These are phyloP conservation scores for Mycena venus DNA, from an alignment of 768 basidiomycete species.

Conservation along the genomic window DNA sequence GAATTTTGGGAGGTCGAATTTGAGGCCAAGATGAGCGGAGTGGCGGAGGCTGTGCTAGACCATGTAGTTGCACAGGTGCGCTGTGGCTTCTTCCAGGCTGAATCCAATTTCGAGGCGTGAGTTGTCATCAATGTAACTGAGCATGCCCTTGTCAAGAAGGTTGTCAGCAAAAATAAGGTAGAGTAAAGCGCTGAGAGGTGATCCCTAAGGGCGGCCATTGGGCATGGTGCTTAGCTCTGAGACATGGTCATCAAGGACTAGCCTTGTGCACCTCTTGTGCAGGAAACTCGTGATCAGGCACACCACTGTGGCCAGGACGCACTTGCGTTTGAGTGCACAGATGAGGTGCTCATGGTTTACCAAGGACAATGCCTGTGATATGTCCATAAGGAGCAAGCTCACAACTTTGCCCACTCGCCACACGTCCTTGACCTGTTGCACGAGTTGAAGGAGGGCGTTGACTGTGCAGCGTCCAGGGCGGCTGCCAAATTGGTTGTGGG, in stretches of 20 bases:
- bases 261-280: neutral
- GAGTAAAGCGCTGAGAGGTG: neutral
- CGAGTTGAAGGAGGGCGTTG: neutral
- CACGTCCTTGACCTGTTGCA: neutral
- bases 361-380: neutral
- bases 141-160: neutral
- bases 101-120: neutral
- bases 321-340: neutral
- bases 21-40: neutral
- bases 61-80: neutral
- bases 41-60: neutral
- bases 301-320: neutral
- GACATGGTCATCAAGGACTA: constrained; percentile 1
- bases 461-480: too few species aligned
- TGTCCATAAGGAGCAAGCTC: neutral
- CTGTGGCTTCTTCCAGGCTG: neutral
- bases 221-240: too few species aligned
- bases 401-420: neutral
- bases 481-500: too few species aligned
- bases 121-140: constrained; percentile 6
- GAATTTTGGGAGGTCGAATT: neutral
- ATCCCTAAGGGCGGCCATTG: too few species aligned
- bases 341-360: neutral
- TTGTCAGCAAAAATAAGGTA: constrained; percentile 14
- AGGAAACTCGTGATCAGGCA: neutral